A percentile compares a stretch with the other conserved stretches of the same genome.
phyloP scores from a whole-genome alignment of 345 rosid genomes.

The Iberis pinnata region DNA sequence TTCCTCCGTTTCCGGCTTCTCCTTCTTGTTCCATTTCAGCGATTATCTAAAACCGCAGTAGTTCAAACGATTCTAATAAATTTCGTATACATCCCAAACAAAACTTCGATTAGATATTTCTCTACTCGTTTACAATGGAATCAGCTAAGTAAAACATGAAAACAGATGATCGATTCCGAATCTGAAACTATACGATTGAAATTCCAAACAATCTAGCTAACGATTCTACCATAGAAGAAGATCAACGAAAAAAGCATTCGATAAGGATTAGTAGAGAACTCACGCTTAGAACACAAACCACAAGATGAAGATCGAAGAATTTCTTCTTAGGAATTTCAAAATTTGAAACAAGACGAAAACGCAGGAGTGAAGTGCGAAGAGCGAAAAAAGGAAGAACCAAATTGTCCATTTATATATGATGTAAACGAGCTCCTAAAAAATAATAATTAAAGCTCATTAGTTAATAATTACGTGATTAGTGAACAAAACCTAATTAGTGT shows the following conservation, averaged over 20 bases:
- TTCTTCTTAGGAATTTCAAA: background rate
- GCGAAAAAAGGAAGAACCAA: background rate
- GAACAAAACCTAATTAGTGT: too few relatives aligned
- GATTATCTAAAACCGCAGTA: slow-evolving; percentile 10
- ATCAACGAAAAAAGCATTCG: slow-evolving; percentile 5
- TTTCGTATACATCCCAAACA: slow-evolving; percentile 4
- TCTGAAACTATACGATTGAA: slow-evolving; percentile 5
- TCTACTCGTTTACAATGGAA: background rate
- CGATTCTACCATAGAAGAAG: background rate
- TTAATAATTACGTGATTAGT: too few relatives aligned
- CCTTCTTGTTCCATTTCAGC: slow-evolving; percentile 41
- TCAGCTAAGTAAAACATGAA: too few relatives aligned
- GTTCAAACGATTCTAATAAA: slow-evolving; percentile 6
- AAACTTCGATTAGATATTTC: slow-evolving; percentile 5
- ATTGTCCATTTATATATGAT: background rate
- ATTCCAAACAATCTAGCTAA: background rate
- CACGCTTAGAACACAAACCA: slow-evolving; percentile 5
- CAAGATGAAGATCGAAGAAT: slow-evolving; percentile 11
- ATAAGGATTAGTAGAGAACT: too few relatives aligned
- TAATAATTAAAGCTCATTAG: too few relatives aligned
- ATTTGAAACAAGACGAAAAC: background rate
- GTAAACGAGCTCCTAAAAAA: too few relatives aligned
- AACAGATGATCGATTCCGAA: slow-evolving; percentile 5
- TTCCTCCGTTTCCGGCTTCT: slow-evolving; percentile 31
- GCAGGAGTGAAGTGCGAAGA: background rate